These are phyloP conservation scores for Cutaneotrichosporon curvatum DNA, from an alignment of 1,284 basidiomycete genomes.

Conservation along the genomic window DNA sequence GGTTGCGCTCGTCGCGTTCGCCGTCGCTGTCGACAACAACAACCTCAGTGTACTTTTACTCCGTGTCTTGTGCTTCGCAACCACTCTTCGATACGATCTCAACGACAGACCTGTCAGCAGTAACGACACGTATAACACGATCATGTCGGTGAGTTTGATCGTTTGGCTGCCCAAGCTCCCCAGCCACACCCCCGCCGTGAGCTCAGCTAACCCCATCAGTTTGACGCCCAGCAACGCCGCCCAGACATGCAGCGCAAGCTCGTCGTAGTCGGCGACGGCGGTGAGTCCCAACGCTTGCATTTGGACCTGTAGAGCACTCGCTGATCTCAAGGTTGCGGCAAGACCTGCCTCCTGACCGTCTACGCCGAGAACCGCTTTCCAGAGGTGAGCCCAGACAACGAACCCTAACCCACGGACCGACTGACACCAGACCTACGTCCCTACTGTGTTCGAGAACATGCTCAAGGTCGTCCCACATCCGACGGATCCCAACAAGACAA, in stretches of 20 bases:
- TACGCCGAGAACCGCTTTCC: conserved; percentile 98
- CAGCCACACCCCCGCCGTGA: neutral
- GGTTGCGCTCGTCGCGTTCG: no score
- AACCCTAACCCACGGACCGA: neutral
- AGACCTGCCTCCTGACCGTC: conserved; percentile 51
- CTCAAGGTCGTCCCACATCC: conserved; percentile 70
- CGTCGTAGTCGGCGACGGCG: conserved; percentile 62
- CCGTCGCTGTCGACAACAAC: no score
- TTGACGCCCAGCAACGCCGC: conserved; percentile 31
- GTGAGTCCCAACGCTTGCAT: conserved; percentile 25
- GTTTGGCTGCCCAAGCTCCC: neutral
- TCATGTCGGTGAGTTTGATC: conserved; percentile 3
- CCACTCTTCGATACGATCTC: no score
- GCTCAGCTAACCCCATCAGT: neutral
- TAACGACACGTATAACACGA: no score
- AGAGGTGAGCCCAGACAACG: conserved; percentile 57
- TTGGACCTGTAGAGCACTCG: neutral
- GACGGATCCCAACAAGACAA: conserved; percentile 71
- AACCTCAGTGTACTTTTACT: no score
- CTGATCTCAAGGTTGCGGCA: conserved; percentile 51
- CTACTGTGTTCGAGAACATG: conserved; percentile 97
- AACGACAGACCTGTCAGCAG: no score
- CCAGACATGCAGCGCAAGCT: conserved; percentile 82
- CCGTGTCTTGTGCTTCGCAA: no score
- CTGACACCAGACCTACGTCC: conserved; percentile 73